Percentiles rank a stretch among this genome's conserved stretches.
phyloP scores from a whole-genome alignment of 108 stramenopile genomes.

The Cyclotella cryptica region DNA sequence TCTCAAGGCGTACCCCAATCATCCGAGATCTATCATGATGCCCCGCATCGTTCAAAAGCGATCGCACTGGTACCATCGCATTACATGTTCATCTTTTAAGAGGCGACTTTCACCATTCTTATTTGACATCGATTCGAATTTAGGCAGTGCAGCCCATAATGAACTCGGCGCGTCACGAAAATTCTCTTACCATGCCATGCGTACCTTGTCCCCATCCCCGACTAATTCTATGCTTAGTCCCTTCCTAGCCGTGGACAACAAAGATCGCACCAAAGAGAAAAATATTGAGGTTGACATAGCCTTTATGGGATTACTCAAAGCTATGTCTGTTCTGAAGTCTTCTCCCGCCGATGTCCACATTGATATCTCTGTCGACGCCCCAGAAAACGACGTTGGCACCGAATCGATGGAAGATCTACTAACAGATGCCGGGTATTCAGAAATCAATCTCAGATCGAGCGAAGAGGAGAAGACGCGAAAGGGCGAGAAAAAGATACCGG shows the following conservation, averaged over 20 bases:
- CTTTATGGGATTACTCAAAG: slow-evolving; percentile 25
- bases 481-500: not conserved
- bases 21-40: too few species aligned
- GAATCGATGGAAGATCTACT: not conserved
- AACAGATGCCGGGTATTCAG: not conserved
- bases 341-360: not conserved
- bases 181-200: slow-evolving; percentile 1
- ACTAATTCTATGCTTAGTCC: slow-evolving; percentile 5
- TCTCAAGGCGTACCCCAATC: too few species aligned
- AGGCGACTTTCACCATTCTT: too few species aligned
- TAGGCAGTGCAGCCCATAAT: not conserved
- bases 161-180: too few species aligned
- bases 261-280: not conserved
- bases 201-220: not conserved
- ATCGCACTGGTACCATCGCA: too few species aligned
- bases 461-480: not conserved
- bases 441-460: not conserved
- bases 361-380: not conserved
- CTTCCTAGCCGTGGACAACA: not conserved
- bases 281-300: slow-evolving; percentile 9
- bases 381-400: not conserved
- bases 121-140: too few species aligned
- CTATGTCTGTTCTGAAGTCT: slow-evolving; percentile 23
- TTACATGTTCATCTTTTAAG: too few species aligned
- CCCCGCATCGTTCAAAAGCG: too few species aligned